Conservation (phyloP, 2,329 filamentous ascomycete species). For the Botryosphaeria dothidea region DNA sequence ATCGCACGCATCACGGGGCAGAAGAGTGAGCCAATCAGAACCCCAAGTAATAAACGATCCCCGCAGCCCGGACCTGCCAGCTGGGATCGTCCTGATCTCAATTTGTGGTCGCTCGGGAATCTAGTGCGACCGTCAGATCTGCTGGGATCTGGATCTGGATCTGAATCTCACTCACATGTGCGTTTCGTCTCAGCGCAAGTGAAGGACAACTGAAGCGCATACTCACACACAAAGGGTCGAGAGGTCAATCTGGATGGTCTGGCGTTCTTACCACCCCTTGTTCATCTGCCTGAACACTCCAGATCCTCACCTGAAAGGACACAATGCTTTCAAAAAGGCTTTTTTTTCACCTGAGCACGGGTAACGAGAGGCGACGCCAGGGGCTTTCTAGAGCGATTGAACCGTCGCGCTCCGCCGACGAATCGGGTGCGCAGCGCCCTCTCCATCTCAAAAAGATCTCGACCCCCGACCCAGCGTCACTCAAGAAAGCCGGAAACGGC, state of each 20-base stretch:
- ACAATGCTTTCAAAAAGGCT: not conserved
- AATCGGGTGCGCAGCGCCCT: conserved; percentile 13
- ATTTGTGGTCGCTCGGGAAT: conserved; percentile 7
- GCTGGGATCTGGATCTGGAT: conserved; percentile 9
- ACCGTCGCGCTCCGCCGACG: not conserved
- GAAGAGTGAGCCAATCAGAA: not conserved
- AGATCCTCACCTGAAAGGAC: not conserved
- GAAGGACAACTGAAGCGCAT: not conserved
- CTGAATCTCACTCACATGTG: not conserved
- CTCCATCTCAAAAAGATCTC: not conserved
- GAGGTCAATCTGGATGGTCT: not conserved
- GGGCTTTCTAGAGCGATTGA: not conserved
- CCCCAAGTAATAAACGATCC: conserved; percentile 6
- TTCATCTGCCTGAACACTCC: not conserved
- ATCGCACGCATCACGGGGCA: not conserved
- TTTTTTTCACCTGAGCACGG: not conserved
- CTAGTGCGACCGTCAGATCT: conserved; percentile 11
- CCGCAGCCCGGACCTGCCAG: conserved; percentile 1
- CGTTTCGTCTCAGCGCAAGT: not conserved
- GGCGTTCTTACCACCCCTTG: not conserved
- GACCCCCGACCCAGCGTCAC: conserved; percentile 11
- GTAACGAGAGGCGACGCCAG: not conserved
- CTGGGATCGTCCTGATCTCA: conserved; percentile 17
- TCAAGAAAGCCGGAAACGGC: conserved; percentile 7
- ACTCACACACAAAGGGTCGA: not conserved